phyloP scores from a whole-genome alignment of 306 rosid genomes.

The Cyamopsis tetragonoloba region DNA sequence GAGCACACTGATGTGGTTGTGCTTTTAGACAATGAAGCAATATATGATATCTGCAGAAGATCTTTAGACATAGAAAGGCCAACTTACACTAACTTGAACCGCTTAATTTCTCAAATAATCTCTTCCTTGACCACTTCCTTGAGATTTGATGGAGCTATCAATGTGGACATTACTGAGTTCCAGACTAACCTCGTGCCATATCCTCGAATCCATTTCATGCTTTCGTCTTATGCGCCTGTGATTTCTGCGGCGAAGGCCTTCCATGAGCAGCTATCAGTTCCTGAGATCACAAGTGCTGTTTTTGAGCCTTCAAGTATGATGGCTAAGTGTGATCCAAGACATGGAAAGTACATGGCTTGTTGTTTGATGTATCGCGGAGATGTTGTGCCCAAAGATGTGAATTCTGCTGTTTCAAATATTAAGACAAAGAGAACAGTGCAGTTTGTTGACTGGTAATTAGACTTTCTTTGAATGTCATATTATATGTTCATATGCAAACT shows the following conservation, averaged over 20 bases:
- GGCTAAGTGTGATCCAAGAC: constrained; percentile 86
- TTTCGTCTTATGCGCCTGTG: constrained; percentile 76
- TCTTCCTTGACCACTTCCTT: constrained; percentile 78
- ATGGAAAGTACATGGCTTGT: constrained; percentile 87
- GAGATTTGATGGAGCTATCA: constrained; percentile 81
- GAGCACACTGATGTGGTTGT: constrained; percentile 80
- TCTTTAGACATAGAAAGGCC: constrained; percentile 79
- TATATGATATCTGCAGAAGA: constrained; percentile 72
- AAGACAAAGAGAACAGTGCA: constrained; percentile 67
- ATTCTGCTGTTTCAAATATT: constrained; percentile 60
- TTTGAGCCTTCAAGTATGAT: constrained; percentile 80
- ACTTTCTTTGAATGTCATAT: constrained; percentile 3
- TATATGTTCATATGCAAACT: too few species aligned
- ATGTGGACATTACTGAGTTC: constrained; percentile 73
- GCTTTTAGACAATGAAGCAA: constrained; percentile 80
- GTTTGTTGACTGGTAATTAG: constrained; percentile 71
- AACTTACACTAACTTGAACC: constrained; percentile 63
- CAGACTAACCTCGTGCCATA: constrained; percentile 80
- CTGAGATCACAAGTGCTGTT: constrained; percentile 75
- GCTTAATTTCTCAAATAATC: constrained; percentile 64
- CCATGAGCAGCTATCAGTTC: constrained; percentile 74
- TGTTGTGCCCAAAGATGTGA: constrained; percentile 84
- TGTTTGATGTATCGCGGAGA: constrained; percentile 80
- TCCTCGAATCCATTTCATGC: constrained; percentile 84
- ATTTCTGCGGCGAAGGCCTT: constrained; percentile 68